phyloP scores from a whole-genome alignment of 805 yeast species.

The Myxozyma kluyveri region DNA sequence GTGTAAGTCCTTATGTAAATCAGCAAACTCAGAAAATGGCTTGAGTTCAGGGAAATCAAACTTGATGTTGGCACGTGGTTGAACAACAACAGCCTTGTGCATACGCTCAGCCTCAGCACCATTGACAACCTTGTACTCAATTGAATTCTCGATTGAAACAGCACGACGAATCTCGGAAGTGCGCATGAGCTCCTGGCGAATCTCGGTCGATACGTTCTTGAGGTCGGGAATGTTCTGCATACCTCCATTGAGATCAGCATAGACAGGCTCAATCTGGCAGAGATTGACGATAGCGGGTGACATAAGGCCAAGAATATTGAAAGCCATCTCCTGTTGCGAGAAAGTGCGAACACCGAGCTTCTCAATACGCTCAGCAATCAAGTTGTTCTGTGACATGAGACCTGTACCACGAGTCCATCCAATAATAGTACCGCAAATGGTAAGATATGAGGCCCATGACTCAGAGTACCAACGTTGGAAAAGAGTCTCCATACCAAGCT shows the following conservation, averaged over 20 bases:
- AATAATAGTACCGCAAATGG: slow-evolving; percentile 96
- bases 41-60: slow-evolving; percentile 89
- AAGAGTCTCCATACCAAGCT: slow-evolving; percentile 88
- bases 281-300: slow-evolving; percentile 78
- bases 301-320: slow-evolving; percentile 91
- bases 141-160: slow-evolving; percentile 86
- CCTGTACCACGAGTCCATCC: slow-evolving; percentile 99
- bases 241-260: slow-evolving; percentile 99
- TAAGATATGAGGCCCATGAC: slow-evolving; percentile 91
- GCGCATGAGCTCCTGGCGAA: slow-evolving; percentile 71
- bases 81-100: slow-evolving; percentile 69
- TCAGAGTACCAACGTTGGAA: slow-evolving; percentile 99
- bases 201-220: slow-evolving; percentile 76
- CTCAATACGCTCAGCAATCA: slow-evolving; percentile 97
- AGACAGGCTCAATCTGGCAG: slow-evolving; percentile 90
- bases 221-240: slow-evolving; percentile 88
- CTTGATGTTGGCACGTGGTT: slow-evolving; percentile 93
- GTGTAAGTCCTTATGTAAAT: slow-evolving; percentile 55
- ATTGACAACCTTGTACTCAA: slow-evolving; percentile 79
- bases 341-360: slow-evolving; percentile 94
- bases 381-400: slow-evolving; percentile 94
- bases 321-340: slow-evolving; percentile 99
- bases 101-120: slow-evolving; percentile 89
- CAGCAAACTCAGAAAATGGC: slow-evolving; percentile 60
- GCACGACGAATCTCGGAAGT: slow-evolving; percentile 93